Evolutionary conservation across 441 rosid species (phyloP), one percentile per base, ranked within the genome.

Genomic region (Adansonia gregorii): DNA sequence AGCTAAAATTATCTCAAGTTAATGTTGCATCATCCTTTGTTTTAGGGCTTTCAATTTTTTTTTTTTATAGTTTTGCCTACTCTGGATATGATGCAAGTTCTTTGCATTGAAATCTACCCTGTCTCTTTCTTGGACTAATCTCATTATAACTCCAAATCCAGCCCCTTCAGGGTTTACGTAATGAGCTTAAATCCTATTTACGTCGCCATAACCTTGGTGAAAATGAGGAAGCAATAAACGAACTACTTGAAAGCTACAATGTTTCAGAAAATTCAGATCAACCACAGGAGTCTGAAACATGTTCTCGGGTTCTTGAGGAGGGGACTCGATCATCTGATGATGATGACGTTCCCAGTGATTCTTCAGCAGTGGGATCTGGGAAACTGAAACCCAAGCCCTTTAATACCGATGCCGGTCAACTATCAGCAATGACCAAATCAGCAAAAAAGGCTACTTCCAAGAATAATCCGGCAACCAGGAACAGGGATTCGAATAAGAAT

Each of bases 121-220:
- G 49, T 2, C 24, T 46, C 27, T 74, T 61, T 51, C 54, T 20
- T 41, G 48, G 5, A 22, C 58, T 51, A 20, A 27, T 14, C 67
- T 56, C 10, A 41, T 22, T 15, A 41, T 59, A 5, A 45, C 41
- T 7, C 66, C 49, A 48, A 81, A 43, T 67, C 2, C 83, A 93
- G 94, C 92, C 95, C 55, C 82, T 88, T 75, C 91, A 88, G 80
- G 75, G 76, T 76, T 87, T 95, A 94, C 81, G 82, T 79, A 86
- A 92, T 48, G 98, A 90, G 82, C 88, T 95, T 75, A 95, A 86
- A 82, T 87, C 92, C 6, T 95, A 95, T 74, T 80, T 85, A 19
- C 75, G 86, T 15, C 90, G 92, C 31, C 84, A 93, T 80, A 83
- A 86, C 76, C 84, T 93, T 59, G 67, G 82, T 48, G 97, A 89